Conservation (phyloP, 2,329 filamentous ascomycete genomes). For the Microsporum canis region DNA sequence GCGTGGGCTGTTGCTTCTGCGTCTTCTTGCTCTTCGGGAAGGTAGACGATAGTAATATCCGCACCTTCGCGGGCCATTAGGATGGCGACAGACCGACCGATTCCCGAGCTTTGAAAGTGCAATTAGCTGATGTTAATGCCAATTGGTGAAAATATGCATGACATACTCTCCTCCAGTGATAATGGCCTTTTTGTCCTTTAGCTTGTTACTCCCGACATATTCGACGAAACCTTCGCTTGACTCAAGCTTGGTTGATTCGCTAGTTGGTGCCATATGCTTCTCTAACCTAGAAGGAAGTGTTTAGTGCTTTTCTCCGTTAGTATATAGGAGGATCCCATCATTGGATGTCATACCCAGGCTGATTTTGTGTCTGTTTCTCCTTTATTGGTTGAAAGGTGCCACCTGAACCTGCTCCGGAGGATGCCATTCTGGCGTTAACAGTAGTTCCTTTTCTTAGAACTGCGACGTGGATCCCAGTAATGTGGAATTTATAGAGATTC, state of each 20-base stretch:
- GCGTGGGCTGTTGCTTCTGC: conserved; percentile 43
- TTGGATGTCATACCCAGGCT: conserved; percentile 8
- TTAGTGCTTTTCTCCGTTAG: neutral
- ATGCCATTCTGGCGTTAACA: conserved; percentile 9
- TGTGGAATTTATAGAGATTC: neutral
- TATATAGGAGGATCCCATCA: neutral
- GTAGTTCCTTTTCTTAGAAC: neutral
- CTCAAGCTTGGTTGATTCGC: conserved; percentile 28
- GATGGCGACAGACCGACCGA: conserved; percentile 44
- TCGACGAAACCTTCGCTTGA: conserved; percentile 20
- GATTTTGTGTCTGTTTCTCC: conserved; percentile 10
- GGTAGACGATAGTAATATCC: conserved; percentile 45
- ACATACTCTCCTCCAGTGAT: conserved; percentile 48
- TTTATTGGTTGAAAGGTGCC: conserved; percentile 11
- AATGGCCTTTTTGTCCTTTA: conserved; percentile 41
- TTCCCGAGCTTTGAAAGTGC: conserved; percentile 36
- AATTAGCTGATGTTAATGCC: neutral
- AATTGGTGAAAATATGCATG: neutral
- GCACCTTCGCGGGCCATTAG: conserved; percentile 49
- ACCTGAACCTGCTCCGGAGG: conserved; percentile 9
- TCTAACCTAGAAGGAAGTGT: conserved; percentile 7
- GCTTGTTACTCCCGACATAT: conserved; percentile 39
- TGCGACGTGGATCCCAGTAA: neutral
- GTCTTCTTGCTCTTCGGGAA: conserved; percentile 46
- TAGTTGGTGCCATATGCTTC: conserved; percentile 21